Evolutionary conservation across 176 grass and related monocot species (phyloP).

Genomic region (Aegilops speltoides): DNA sequence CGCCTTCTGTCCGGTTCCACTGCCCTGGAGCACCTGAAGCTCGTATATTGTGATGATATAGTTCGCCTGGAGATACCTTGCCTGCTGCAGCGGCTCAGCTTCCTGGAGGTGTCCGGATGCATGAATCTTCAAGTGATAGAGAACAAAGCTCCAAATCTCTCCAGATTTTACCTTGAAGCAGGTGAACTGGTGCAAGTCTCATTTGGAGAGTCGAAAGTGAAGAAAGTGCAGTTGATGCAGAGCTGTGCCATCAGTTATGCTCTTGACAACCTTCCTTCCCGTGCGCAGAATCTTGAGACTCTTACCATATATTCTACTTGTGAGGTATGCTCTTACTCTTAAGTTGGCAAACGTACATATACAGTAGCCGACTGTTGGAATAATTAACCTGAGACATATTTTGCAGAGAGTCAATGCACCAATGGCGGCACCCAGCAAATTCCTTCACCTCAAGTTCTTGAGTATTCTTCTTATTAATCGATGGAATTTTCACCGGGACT

Average conservation of each 20-base stretch:
- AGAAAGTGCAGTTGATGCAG: neutral
- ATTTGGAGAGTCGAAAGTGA: neutral
- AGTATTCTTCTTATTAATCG: fast-evolving
- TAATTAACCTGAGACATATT: neutral
- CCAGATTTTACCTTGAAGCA: neutral
- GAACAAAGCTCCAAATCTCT: neutral
- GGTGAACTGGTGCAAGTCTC: neutral
- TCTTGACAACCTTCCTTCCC: neutral
- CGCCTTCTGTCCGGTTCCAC: neutral
- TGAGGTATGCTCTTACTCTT: constrained; percentile 5
- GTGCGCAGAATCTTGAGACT: constrained; percentile 24
- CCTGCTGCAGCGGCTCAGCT: neutral
- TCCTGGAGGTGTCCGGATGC: neutral
- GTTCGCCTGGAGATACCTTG: neutral
- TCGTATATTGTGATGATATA: neutral
- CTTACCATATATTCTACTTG: fast-evolving
- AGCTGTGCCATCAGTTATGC: neutral
- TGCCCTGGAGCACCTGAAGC: neutral
- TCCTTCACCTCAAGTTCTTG: constrained; percentile 13
- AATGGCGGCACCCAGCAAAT: neutral
- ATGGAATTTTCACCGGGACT: neutral
- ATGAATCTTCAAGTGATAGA: neutral
- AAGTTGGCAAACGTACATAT: neutral
- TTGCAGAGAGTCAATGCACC: constrained; percentile 10
- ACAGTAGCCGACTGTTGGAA: neutral